Evolutionary conservation across 352 stramenopile species (phyloP).

Genomic region (Globisporangium paroecandrum): DNA sequence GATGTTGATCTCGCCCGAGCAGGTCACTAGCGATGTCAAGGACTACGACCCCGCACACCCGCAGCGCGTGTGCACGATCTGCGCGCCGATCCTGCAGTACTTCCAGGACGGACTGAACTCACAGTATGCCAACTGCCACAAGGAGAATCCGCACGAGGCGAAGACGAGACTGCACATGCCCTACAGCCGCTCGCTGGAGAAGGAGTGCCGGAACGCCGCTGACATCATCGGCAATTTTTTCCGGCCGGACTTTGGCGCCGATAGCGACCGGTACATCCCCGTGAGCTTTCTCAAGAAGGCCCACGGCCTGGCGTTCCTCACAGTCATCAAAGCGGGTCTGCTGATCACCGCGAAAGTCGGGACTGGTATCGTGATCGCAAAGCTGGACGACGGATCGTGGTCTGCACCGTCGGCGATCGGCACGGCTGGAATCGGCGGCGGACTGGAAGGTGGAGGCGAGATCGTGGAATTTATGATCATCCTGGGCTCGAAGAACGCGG

Average conservation of each 20-base stretch:
- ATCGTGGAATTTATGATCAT: constrained; percentile 95
- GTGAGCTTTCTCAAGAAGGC: constrained; percentile 78
- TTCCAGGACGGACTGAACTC: constrained; percentile 69
- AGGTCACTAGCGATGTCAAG: constrained; percentile 49
- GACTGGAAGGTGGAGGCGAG: constrained; percentile 88
- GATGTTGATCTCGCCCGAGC: constrained; percentile 76
- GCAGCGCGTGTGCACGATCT: constrained; percentile 81
- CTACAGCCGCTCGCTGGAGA: constrained; percentile 69
- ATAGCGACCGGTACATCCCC: constrained; percentile 77
- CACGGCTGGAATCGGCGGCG: constrained; percentile 84
- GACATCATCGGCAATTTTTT: constrained; percentile 87
- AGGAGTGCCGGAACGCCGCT: constrained; percentile 66
- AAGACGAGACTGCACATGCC: constrained; percentile 73
- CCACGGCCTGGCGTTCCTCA: constrained; percentile 83
- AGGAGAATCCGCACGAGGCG: constrained; percentile 73
- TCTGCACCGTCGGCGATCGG: constrained; percentile 92
- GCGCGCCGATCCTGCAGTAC: constrained; percentile 65
- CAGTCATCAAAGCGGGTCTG: constrained; percentile 78
- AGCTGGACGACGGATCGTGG: constrained; percentile 84
- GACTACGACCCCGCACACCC: constrained; percentile 69
- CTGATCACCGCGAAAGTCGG: constrained; percentile 83
- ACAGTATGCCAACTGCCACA: constrained; percentile 79
- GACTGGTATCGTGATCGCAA: constrained; percentile 89
- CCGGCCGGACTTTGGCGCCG: constrained; percentile 51
- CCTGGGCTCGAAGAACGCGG: constrained; percentile 88